Evolutionary conservation across 495 filamentous ascomycete species (phyloP), one percentile per base, ranked within the genome.

Genomic region (Penicillium maclennaniae): DNA sequence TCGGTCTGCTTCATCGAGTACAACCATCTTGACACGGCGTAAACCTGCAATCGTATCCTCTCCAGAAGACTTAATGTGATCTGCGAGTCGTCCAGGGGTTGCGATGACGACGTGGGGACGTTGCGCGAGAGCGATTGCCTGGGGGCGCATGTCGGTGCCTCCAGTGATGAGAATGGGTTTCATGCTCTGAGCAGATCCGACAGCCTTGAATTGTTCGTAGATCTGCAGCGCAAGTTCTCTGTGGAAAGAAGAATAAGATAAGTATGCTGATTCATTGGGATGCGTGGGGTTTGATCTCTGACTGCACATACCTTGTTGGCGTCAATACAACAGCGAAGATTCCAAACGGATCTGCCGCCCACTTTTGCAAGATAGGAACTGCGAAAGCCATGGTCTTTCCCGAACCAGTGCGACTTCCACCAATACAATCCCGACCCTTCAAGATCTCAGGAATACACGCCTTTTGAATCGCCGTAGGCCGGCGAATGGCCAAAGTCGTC

Each of bases 321-420:
- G 93, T 98, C 55, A 98, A 72, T 16, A 98, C 79, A 8, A 98
- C 67, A 12, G 86, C 93, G 70, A 85, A 98, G 61, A 97, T 90
- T 34, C 90, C 95, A 53, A 86, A 81, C 7, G 93, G 93, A 76
- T 98, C 92, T 67, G 87, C 78, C 4, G 93, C 84, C 93, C 92
- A 97, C 69, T 84, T 84, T 64, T 97, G 92, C 45, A 97, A 73
- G 43, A 98, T 93, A 15, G 93, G 93, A 8, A 88, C 89, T 12
- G 92, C 85, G 71, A 98, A 98, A 31, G 93, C 92, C 39, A 96
- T 84, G n/a, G 93, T 98, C 75, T 98, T 98, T 66, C 93, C 93
- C n/a, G 92, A 96, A 72, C 93, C 93, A 4, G 93, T 98, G 49
- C 88, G 79, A 60, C 89, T 95, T 16, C 91, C 90, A 58, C 95